Percentiles rank a stretch among this genome's conserved stretches.
phyloP scores from a whole-genome alignment of 371 early-diverging fungal species.

The Syncephalastrum contaminatum region DNA sequence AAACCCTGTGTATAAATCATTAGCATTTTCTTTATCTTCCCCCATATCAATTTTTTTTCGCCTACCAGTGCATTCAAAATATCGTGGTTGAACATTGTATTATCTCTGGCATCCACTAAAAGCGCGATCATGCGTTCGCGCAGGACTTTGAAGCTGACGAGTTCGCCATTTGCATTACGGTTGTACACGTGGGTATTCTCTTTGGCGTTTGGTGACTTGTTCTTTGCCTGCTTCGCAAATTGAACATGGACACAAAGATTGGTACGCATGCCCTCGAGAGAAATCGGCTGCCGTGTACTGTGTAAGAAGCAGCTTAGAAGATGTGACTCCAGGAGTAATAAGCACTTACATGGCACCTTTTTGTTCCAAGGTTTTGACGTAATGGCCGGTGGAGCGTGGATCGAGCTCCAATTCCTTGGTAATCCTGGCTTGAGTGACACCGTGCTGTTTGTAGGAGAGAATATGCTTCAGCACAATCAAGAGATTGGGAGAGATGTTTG shows the following conservation, averaged over 20 bases:
- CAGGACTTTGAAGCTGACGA: slow-evolving; percentile 12
- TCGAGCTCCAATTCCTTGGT: slow-evolving; percentile 29
- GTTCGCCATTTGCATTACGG: slow-evolving; percentile 26
- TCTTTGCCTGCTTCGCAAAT: slow-evolving; percentile 11
- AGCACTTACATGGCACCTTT: slow-evolving; percentile 31
- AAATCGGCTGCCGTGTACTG: slow-evolving; percentile 24
- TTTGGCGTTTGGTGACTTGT: slow-evolving; percentile 1
- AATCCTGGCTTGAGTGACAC: slow-evolving; percentile 32
- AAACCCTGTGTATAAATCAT: slow-evolving; percentile 25
- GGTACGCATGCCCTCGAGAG: slow-evolving; percentile 21
- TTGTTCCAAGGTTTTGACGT: slow-evolving; percentile 34
- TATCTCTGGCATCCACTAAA: slow-evolving; percentile 23
- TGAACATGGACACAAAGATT: slow-evolving; percentile 36
- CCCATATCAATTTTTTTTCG: no score
- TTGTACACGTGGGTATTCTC: slow-evolving; percentile 17
- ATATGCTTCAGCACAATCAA: slow-evolving; percentile 21
- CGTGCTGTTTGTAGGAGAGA: slow-evolving; percentile 19
- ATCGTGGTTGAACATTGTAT: slow-evolving; percentile 28
- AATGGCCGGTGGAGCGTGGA: slow-evolving; percentile 42
- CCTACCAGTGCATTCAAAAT: slow-evolving; percentile 38
- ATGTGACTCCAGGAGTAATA: background rate
- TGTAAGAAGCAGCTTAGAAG: slow-evolving; percentile 1
- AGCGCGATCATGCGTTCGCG: slow-evolving; percentile 18
- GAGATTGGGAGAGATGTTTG: slow-evolving; percentile 20
- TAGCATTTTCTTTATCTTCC: background rate